phyloP scores from a whole-genome alignment of 495 filamentous ascomycete genomes.

The Trichocladium uniseriatum region DNA sequence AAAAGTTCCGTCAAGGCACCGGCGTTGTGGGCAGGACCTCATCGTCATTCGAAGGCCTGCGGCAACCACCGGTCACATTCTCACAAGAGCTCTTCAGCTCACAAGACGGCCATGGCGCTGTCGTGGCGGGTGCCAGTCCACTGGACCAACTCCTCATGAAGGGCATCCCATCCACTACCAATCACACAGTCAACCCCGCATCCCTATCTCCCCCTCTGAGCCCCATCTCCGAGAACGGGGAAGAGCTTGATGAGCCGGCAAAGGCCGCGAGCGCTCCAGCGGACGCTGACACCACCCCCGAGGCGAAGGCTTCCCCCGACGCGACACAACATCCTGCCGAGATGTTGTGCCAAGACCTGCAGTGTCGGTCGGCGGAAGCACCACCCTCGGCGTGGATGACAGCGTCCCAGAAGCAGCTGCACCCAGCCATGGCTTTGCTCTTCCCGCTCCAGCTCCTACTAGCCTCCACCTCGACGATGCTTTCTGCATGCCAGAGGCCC shows the following conservation, averaged over 20 bases:
- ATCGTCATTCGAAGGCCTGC: constrained; percentile 26
- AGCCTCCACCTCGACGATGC: constrained; percentile 60
- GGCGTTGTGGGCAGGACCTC: constrained; percentile 26
- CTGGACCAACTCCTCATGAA: constrained; percentile 32
- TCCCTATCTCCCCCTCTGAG: constrained; percentile 44
- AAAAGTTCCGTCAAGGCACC: constrained; percentile 49
- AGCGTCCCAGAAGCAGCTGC: constrained; percentile 47
- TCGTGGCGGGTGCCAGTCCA: constrained; percentile 13
- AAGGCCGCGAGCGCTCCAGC: constrained; percentile 18
- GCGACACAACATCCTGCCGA: constrained; percentile 99
- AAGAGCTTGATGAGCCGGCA: constrained; percentile 14
- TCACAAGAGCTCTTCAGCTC: constrained; percentile 44
- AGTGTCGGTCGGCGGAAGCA: constrained; percentile 79
- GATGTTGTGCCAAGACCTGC: constrained; percentile 98
- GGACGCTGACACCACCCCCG: constrained; percentile 21
- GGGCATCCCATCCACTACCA: constrained; percentile 19
- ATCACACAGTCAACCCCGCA: constrained; percentile 45
- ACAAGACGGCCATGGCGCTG: constrained; percentile 25
- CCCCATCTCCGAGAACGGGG: constrained; percentile 34
- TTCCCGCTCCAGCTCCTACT: constrained; percentile 53
- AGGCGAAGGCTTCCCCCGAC: constrained; percentile 60
- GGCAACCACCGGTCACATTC: constrained; percentile 40
- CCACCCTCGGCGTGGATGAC: constrained; percentile 47
- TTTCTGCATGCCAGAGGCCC: constrained; percentile 47
- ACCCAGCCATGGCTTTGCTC: constrained; percentile 43